Percentiles rank a stretch among this genome's conserved stretches.
Conservation (phyloP, 2,329 filamentous ascomycete genomes). For the Neofusicoccum cordaticola region DNA sequence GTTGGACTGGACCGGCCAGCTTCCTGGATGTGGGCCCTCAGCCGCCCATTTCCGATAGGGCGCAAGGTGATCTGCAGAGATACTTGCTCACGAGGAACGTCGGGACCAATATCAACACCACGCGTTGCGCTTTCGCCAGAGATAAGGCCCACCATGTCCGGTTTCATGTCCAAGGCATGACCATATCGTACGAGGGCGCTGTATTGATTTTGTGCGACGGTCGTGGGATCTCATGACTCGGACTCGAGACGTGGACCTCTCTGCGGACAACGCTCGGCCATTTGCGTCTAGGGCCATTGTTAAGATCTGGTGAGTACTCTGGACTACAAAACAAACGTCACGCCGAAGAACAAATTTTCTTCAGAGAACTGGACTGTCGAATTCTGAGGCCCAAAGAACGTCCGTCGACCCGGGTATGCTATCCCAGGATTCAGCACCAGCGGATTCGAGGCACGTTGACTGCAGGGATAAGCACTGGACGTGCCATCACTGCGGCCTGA, state of each 20-base stretch:
- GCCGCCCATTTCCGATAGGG: constrained; percentile 3
- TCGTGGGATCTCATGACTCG: constrained; percentile 7
- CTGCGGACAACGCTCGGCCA: not conserved
- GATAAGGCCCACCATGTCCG: not conserved
- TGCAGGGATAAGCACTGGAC: constrained; percentile 11
- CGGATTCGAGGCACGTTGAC: not conserved
- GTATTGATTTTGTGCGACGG: constrained; percentile 9
- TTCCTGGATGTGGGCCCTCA: constrained; percentile 2
- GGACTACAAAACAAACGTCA: not conserved
- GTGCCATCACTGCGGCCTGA: constrained; percentile 6
- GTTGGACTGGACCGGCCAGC: not conserved
- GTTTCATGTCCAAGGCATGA: constrained; percentile 9
- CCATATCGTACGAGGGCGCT: constrained; percentile 1
- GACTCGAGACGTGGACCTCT: not conserved
- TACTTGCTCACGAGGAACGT: constrained; percentile 2
- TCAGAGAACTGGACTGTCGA: not conserved
- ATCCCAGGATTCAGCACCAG: not conserved
- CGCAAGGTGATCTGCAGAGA: constrained; percentile 2
- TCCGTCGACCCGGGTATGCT: not conserved
- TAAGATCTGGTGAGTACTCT: not conserved
- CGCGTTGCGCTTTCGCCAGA: not conserved
- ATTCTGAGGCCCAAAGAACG: not conserved
- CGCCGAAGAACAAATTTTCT: too few species aligned
- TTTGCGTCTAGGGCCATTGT: not conserved
- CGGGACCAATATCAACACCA: not conserved